A percentile compares a stretch with the other conserved stretches of the same genome.
Conservation (phyloP, 129 eudicot genomes). For the Centella asiatica region DNA sequence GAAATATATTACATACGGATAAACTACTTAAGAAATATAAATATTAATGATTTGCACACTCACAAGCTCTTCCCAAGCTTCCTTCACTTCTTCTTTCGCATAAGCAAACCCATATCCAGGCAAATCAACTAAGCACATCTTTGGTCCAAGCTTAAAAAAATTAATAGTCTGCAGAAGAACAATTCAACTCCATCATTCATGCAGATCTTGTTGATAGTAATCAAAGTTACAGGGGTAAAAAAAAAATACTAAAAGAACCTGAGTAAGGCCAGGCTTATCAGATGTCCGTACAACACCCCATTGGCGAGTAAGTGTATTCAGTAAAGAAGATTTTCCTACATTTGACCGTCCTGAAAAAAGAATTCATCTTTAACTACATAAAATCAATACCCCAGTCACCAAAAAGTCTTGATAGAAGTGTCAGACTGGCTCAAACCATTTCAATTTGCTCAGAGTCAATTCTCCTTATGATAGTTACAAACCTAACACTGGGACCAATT, state of each 20-base stretch:
- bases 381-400: neutral
- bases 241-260: no score
- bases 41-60: slow-evolving; percentile 29
- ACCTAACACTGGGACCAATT: no score
- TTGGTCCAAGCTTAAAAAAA: slow-evolving; percentile 82
- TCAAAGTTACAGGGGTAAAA: no score
- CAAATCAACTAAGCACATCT: slow-evolving; percentile 72
- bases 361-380: slow-evolving; percentile 9
- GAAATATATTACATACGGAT: no score
- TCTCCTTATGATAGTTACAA: no score
- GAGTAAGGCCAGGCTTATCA: slow-evolving; percentile 97
- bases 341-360: slow-evolving; percentile 78
- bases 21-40: neutral
- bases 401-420: neutral
- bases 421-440: no score
- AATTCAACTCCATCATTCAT: neutral
- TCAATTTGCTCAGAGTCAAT: no score
- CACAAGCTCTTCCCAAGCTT: slow-evolving; percentile 97
- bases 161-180: slow-evolving; percentile 59
- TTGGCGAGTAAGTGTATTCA: slow-evolving; percentile 87
- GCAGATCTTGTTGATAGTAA: slow-evolving; percentile 1
- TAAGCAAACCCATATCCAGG: slow-evolving; percentile 98
- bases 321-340: slow-evolving; percentile 88
- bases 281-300: slow-evolving; percentile 97
- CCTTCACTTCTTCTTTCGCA: slow-evolving; percentile 95